phyloP scores from a whole-genome alignment of 2,329 filamentous ascomycete genomes.

The Microsporum canis region DNA sequence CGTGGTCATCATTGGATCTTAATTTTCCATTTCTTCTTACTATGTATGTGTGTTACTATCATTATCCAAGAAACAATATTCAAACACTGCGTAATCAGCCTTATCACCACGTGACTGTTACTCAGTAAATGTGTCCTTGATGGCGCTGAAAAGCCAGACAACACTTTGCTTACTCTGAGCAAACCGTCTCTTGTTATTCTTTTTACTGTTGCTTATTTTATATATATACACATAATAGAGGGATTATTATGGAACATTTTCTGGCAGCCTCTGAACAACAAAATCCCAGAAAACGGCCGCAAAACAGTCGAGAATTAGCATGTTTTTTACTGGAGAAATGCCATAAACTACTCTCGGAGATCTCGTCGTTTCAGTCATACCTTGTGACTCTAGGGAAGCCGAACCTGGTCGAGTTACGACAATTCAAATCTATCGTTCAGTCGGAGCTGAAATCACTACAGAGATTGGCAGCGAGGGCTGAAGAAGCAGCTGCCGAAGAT shows the following conservation, averaged over 20 bases:
- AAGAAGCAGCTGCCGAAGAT: constrained; percentile 13
- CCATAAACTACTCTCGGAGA: constrained; percentile 33
- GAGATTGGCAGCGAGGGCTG: constrained; percentile 28
- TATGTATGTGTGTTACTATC: not conserved
- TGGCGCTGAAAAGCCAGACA: not conserved
- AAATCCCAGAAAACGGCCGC: not conserved
- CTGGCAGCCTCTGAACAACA: not conserved
- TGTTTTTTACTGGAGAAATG: constrained; percentile 29
- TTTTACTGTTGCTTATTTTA: not conserved
- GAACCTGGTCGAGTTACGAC: constrained; percentile 39
- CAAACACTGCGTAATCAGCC: not conserved
- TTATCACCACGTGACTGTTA: not conserved
- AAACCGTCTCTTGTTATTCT: not conserved
- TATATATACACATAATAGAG: not conserved
- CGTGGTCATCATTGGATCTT: not conserved
- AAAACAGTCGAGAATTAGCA: constrained; percentile 16
- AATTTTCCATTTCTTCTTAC: not conserved
- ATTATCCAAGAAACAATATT: not conserved
- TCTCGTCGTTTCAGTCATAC: constrained; percentile 35
- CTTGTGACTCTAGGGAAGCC: constrained; percentile 35
- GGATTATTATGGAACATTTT: not conserved
- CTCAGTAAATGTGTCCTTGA: not conserved
- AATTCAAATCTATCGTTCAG: constrained; percentile 38
- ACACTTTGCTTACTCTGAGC: not conserved
- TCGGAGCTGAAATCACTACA: constrained; percentile 40